Evolutionary conservation across 306 rosid genomes (phyloP).

Genomic region (Calophaca sinica): DNA sequence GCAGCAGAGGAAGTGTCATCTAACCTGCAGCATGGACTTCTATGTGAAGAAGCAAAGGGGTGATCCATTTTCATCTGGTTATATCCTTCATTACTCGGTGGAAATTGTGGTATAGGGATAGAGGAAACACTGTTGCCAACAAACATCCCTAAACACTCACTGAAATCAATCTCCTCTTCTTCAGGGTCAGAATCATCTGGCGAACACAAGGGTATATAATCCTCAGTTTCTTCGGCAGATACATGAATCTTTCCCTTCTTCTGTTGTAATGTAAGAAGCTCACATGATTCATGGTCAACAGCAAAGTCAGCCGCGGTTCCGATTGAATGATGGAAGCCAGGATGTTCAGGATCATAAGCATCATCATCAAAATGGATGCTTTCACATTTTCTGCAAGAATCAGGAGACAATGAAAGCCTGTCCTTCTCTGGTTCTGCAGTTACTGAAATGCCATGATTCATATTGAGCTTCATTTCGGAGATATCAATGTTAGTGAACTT

Average conservation of each 20-base stretch:
- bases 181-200: constrained; percentile 48
- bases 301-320: constrained; percentile 1
- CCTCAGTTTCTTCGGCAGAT: constrained; percentile 33
- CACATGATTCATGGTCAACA: constrained; percentile 30
- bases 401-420: constrained; percentile 31
- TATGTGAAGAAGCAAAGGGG: constrained; percentile 9
- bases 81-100: constrained; percentile 20
- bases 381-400: constrained; percentile 15
- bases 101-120: constrained; percentile 44
- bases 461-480: constrained; percentile 20
- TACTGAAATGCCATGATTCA: constrained; percentile 18
- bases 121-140: neutral
- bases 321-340: constrained; percentile 40
- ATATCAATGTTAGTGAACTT: constrained; percentile 25
- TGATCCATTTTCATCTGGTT: constrained; percentile 3
- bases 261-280: constrained; percentile 35
- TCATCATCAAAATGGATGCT: constrained; percentile 32
- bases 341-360: constrained; percentile 47
- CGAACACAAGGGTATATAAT: constrained; percentile 53
- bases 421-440: constrained; percentile 31
- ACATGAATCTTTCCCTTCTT: constrained; percentile 26
- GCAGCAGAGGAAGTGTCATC: constrained; percentile 21
- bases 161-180: constrained; percentile 11
- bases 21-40: neutral
- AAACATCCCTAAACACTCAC: constrained; percentile 17